Evolutionary conservation across 2,329 filamentous ascomycete genomes (phyloP), one percentile per base, ranked within the genome.

Genomic region (Trichoderma cornu-damae): DNA sequence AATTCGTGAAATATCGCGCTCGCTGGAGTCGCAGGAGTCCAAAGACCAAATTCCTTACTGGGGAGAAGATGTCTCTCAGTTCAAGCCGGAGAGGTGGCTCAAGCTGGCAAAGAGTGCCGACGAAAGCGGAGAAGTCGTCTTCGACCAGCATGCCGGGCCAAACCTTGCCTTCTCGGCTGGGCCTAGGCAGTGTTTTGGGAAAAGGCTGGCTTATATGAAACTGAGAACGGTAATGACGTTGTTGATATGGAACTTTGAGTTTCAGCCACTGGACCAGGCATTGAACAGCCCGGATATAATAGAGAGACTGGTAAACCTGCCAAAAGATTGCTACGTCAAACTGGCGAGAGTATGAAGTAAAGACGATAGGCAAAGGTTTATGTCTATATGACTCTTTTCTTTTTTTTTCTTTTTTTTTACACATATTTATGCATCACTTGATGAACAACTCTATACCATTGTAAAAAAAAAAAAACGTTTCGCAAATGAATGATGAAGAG

Each of bases 61-160:
- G 70, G 68, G 68, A 6, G 62, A 63, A 5, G 67, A 70, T 34
- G 60, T 70, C 3, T 62, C 47, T 1, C 59, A 59, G 7, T 75
- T 72, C 61, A 63, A 62, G 40, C 73, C 73, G 1, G 72, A 75
- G 60, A 63, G 73, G 7, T 76, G 73, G 73, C 65, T 75, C 7
- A 62, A 59, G 43, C 14, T 40, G 22, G 59, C 62, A 3, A 32
- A 48, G 20, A 38, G 42, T 57, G 51, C 35, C 3, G 47, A 60
- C 8, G 61, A 61, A 11, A 51, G 48, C 11, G 28, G 42, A 11
- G 51, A 40, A 58, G 61, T 40, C 26, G 63, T 63, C 14, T 74
- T 71, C 37, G 67, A 71, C 42, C 53, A 66, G 1, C 58, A 64
- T 44, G 70, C 73, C 0, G 73, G 73, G 0, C 73, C 72, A 0